A percentile compares a stretch with the other conserved stretches of the same genome.
These are phyloP conservation scores for Chaetothyriales sp. DNA, from an alignment of 2,329 filamentous ascomycete species.

Conservation along the genomic window DNA sequence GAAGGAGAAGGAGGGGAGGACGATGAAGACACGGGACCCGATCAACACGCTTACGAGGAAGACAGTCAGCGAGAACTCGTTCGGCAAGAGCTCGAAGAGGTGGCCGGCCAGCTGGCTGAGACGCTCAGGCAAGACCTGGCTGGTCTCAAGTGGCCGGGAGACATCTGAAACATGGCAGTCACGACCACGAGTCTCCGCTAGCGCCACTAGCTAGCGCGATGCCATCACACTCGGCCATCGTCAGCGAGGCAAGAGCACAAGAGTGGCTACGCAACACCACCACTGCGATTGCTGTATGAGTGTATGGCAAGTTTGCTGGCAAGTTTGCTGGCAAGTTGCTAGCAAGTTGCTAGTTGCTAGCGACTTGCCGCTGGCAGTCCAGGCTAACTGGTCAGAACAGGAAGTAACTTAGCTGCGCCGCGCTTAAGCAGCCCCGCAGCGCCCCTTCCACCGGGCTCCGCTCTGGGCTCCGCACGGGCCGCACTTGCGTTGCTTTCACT, in stretches of 20 bases:
- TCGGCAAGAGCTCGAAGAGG: slow-evolving; percentile 14
- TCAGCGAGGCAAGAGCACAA: neutral
- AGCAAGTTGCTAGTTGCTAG: too few species aligned
- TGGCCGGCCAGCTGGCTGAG: slow-evolving; percentile 14
- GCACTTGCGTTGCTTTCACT: neutral
- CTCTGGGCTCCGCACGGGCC: neutral
- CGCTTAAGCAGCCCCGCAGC: neutral
- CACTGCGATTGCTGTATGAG: neutral
- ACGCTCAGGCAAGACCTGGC: slow-evolving; percentile 13
- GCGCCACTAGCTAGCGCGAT: neutral
- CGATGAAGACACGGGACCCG: slow-evolving; percentile 1
- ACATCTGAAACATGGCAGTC: slow-evolving; percentile 10
- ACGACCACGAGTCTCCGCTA: neutral
- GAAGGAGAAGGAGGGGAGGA: slow-evolving; percentile 1
- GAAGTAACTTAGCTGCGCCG: neutral
- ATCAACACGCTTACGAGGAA: slow-evolving; percentile 3
- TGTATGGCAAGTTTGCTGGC: neutral
- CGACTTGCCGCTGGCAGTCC: neutral
- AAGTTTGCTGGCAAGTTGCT: neutral
- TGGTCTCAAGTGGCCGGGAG: slow-evolving; percentile 16
- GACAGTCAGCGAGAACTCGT: slow-evolving; percentile 9
- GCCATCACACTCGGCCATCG: neutral
- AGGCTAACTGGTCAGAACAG: neutral
- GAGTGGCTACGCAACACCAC: neutral
- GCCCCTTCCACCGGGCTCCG: neutral